Percentiles rank a stretch among this genome's conserved stretches.
phyloP scores from a whole-genome alignment of 768 basidiomycete genomes.

The Agrocybe praecox region DNA sequence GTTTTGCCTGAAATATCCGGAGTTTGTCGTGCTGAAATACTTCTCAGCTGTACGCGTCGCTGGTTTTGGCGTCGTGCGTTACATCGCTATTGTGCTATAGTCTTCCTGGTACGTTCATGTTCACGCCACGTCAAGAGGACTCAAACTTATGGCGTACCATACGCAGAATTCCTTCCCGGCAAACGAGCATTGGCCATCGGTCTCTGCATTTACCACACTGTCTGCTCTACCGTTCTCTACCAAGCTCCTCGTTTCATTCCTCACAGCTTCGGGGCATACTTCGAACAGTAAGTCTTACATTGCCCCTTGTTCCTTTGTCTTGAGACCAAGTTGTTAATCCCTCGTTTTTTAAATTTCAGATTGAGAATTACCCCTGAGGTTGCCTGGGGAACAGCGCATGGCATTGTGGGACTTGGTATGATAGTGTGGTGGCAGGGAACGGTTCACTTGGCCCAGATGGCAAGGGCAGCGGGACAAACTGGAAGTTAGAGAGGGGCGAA shows the following conservation, averaged over 20 bases:
- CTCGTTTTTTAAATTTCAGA: constrained; percentile 21
- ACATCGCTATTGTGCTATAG: constrained; percentile 63
- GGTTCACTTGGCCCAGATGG: constrained; percentile 48
- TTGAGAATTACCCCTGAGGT: constrained; percentile 70
- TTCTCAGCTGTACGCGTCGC: constrained; percentile 66
- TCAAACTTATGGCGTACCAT: no score
- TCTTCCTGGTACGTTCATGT: constrained; percentile 62
- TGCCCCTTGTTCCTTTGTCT: neutral
- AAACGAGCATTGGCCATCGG: constrained; percentile 82
- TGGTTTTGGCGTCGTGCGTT: constrained; percentile 63
- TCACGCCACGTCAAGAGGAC: no score
- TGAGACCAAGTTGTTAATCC: neutral
- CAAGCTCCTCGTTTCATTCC: constrained; percentile 83
- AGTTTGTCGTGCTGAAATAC: neutral
- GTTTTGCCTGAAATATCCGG: neutral
- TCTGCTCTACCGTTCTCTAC: constrained; percentile 73
- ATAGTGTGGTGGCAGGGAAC: constrained; percentile 85
- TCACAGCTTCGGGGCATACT: constrained; percentile 58
- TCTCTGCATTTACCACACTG: constrained; percentile 75
- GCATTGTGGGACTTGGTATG: constrained; percentile 70
- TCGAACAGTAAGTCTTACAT: constrained; percentile 63
- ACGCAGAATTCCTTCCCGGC: constrained; percentile 86
- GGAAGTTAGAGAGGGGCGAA: neutral
- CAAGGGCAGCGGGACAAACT: constrained; percentile 27
- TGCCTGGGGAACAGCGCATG: constrained; percentile 75